Evolutionary conservation across 768 basidiomycete genomes (phyloP), one percentile per base, ranked within the genome.

Genomic region (Sporobolomyces pararoseus): DNA sequence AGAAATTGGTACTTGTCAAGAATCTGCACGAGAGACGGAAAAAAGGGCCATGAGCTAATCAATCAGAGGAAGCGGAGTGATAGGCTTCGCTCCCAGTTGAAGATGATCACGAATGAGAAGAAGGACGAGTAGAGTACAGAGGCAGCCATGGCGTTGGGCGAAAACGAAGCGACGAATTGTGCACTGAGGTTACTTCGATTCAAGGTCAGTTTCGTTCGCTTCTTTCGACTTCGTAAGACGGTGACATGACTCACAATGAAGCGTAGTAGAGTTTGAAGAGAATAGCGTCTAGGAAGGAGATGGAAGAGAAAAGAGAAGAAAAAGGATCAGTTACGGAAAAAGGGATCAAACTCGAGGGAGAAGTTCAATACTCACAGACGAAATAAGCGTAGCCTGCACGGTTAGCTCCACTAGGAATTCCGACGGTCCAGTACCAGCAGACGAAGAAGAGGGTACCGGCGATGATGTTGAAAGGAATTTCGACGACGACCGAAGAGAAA

Each of bases 31-130:
- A n/a, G n/a, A n/a, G n/a, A n/a, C n/a, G n/a, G n/a, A n/a, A n/a
- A n/a, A n/a, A n/a, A n/a, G n/a, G n/a, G n/a, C n/a, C n/a, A n/a
- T n/a, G n/a, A n/a, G n/a, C n/a, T n/a, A n/a, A n/a, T n/a, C n/a
- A n/a, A n/a, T n/a, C n/a, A n/a, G n/a, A n/a, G 80, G 80, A 85
- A 89, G 83, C 23, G 82, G 80, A 12, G 81, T 72, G 75, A 81
- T 86, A 10, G 88, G 88, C 73, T 89, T 88, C 5, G 89, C 76
- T 42, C 88, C 86, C 53, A 87, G 70, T 87, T 83, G 75, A 88
- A 88, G n/a, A 82, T 85, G 62, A 88, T 75, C 44, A 87, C 83
- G 51, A 66, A 75, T 0, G 68, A 66, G 67, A 74, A 73, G 61
- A 76, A 65, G 23, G 53, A 53, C 16, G 69, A 73, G 70, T 75